Evolutionary conservation across 176 grass and related monocot species (phyloP), one percentile per base, ranked within the genome.

Genomic region (Ensete ventricosum): DNA sequence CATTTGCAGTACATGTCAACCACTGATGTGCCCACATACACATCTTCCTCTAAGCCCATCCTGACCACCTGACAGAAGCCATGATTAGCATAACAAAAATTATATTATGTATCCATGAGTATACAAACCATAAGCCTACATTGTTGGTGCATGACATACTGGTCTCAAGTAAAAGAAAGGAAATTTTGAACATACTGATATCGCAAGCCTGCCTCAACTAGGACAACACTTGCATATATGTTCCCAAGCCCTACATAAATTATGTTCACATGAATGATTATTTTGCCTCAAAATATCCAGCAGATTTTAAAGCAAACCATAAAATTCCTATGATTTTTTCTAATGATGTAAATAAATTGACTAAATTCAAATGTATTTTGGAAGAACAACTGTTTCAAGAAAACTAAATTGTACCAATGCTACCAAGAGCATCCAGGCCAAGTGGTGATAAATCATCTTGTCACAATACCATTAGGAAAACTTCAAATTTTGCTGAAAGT

Each of bases 1-100:
- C 92, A 92, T 76, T 96, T 96, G 81, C 89, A 84, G 76, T 96
- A 96, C 92, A 96, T 96, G 85, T 92, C 92, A 12, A 96, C 86
- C 53, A 96, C 62, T 64, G 89, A 85, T 71, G 92, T 96, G 49
- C 92, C 92, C n/a, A 92, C 84, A 59, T 92, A 92, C 34, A 89
- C 80, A 84, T 96, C 79, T 53, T 78, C 82, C 87, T 92, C 89
- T 73, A 96, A 96, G 29, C 89, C 78, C 84, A 88, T 82, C 50
- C 92, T 77, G 67, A 96, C 78, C 63, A 92, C 89, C 89, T 91
- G 74, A 21, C 58, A 86, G 75, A 67, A 81, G 62, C 51, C 68
- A 72, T 19, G 14, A 9, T 69, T 27, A 26, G 23, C 64, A 26
- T 29, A 27, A 1, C 25, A 73, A 24, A 1, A 52, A 73, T 1